These are phyloP conservation scores for Thymus mandschuricus DNA, from an alignment of 257 asterid species.

Conservation along the genomic window DNA sequence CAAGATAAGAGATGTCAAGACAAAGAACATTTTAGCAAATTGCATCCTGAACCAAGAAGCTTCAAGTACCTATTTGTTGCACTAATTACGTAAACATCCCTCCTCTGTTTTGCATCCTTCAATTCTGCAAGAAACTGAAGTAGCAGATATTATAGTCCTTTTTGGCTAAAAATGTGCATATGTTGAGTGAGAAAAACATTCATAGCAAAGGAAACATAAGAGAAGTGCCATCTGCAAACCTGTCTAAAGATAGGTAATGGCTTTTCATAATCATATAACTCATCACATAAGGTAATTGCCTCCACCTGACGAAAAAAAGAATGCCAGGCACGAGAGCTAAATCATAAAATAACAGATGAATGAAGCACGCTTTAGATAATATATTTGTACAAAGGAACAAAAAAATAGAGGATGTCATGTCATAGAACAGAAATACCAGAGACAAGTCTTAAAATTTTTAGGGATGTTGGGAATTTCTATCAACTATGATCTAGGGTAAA, in stretches of 20 bases:
- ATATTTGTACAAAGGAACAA: background rate
- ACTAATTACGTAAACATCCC: slow-evolving; percentile 80
- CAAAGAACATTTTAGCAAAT: background rate
- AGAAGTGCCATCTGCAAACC: background rate
- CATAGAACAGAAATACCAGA: background rate
- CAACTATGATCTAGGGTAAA: background rate
- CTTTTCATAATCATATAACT: background rate
- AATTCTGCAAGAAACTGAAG: slow-evolving; percentile 77
- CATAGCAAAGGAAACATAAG: background rate
- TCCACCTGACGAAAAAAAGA: background rate
- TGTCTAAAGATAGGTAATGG: background rate
- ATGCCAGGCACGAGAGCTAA: too few relatives aligned
- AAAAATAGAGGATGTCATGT: background rate
- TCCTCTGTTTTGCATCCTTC: slow-evolving; percentile 71
- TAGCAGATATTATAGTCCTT: background rate
- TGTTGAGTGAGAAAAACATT: background rate
- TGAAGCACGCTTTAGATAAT: background rate
- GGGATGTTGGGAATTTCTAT: background rate
- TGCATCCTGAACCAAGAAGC: background rate
- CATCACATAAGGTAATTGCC: background rate
- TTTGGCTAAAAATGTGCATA: background rate
- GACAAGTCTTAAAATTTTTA: background rate
- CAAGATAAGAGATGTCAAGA: slow-evolving; percentile 28
- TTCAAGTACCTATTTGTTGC: slow-evolving; percentile 77
- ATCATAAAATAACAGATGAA: too few relatives aligned